Percentiles rank a stretch among this genome's conserved stretches.
Evolutionary conservation across 331 rosid genomes (phyloP).

Genomic region (Quercus tomentella): DNA sequence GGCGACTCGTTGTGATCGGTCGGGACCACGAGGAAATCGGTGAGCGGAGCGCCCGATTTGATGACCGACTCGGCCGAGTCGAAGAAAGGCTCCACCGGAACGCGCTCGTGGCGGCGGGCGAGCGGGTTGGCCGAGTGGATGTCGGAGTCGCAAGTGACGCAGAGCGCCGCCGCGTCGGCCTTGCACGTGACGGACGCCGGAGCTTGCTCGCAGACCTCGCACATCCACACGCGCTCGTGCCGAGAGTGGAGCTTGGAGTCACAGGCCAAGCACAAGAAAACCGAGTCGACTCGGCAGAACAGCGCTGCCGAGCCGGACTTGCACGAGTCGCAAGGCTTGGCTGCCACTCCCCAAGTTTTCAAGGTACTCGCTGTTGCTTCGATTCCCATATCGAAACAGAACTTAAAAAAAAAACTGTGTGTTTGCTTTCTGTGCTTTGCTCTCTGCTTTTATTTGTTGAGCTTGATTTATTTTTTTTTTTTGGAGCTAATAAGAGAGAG

Average conservation of each 20-base stretch:
- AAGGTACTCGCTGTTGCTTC: slow-evolving; percentile 24
- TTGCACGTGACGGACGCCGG: slow-evolving; percentile 93
- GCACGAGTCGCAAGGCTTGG: slow-evolving; percentile 81
- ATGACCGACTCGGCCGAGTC: slow-evolving; percentile 55
- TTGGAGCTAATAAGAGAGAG: no score
- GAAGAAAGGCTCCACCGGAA: slow-evolving; percentile 77
- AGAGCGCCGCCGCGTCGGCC: slow-evolving; percentile 93
- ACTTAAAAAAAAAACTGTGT: no score
- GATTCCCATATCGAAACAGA: slow-evolving; percentile 39
- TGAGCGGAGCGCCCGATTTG: slow-evolving; percentile 30
- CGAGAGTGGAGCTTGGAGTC: slow-evolving; percentile 75
- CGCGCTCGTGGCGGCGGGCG: slow-evolving; percentile 88
- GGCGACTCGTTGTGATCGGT: slow-evolving; percentile 9
- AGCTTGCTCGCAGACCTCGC: slow-evolving; percentile 93
- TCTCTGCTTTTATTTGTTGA: neutral
- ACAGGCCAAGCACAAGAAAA: slow-evolving; percentile 70
- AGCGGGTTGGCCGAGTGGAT: slow-evolving; percentile 94
- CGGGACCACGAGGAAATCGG: slow-evolving; percentile 27
- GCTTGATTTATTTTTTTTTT: no score
- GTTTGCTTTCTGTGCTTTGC: no score
- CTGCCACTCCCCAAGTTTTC: slow-evolving; percentile 56
- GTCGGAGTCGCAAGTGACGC: slow-evolving; percentile 86
- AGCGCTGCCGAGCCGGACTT: slow-evolving; percentile 49
- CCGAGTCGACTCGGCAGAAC: slow-evolving; percentile 71
- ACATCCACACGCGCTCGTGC: slow-evolving; percentile 90